Conservation (phyloP, 208 protist genomes). For the Crithidia sp. region DNA sequence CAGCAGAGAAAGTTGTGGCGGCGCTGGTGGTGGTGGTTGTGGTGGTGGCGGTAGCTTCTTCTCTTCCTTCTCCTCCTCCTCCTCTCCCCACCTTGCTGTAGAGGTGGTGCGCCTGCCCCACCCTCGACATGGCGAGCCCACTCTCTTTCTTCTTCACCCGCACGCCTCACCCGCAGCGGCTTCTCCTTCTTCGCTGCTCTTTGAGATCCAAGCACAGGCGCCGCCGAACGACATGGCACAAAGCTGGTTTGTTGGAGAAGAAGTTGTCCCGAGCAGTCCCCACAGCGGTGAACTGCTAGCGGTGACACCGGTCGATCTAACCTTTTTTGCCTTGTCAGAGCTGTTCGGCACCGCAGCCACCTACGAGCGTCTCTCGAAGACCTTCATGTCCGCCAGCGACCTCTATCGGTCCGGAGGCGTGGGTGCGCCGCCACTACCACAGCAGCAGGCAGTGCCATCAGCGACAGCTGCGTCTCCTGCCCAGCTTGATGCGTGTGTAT, state of each 20-base stretch:
- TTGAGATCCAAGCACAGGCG: slow-evolving; percentile 26
- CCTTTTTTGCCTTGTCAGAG: slow-evolving; percentile 59
- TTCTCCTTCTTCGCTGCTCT: slow-evolving; percentile 6
- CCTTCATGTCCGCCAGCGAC: slow-evolving; percentile 29
- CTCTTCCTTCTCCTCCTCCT: neutral
- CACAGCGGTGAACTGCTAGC: slow-evolving; percentile 34
- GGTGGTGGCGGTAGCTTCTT: neutral
- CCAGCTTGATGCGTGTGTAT: neutral
- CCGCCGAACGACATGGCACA: slow-evolving; percentile 24
- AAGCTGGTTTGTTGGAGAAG: slow-evolving; percentile 25
- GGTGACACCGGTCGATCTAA: slow-evolving; percentile 67
- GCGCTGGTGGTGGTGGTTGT: slow-evolving; percentile 1
- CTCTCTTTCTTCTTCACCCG: slow-evolving; percentile 33
- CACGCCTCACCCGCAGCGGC: neutral
- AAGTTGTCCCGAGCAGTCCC: slow-evolving; percentile 14
- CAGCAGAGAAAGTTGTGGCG: neutral
- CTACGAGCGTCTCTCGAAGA: slow-evolving; percentile 2
- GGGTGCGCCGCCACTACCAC: neutral
- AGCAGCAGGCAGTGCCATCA: neutral
- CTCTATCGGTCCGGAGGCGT: slow-evolving; percentile 4
- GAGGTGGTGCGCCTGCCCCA: slow-evolving; percentile 56
- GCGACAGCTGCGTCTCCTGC: neutral
- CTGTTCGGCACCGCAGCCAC: slow-evolving; percentile 22
- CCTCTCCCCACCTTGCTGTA: neutral
- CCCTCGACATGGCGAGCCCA: slow-evolving; percentile 63